Evolutionary conservation across 2,329 filamentous ascomycete genomes (phyloP).

Genomic region (Neofusicoccum parvum): DNA sequence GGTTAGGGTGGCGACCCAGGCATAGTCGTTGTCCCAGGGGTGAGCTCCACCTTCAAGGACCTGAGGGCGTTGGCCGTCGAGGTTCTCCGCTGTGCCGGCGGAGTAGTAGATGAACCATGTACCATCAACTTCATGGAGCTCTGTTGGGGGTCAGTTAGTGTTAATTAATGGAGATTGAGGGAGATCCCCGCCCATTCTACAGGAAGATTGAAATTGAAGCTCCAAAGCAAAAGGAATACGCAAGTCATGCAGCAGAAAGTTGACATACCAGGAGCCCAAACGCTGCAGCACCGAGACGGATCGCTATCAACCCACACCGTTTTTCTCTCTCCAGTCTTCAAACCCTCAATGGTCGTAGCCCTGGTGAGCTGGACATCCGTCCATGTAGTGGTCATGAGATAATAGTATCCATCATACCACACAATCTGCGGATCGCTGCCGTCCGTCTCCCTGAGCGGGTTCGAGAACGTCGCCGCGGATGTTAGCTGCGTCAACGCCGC

Average conservation of each 20-base stretch:
- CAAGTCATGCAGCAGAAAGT: neutral
- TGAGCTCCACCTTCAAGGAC: slow-evolving; percentile 56
- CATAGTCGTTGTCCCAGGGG: slow-evolving; percentile 54
- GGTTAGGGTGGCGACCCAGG: slow-evolving; percentile 52
- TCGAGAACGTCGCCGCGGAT: slow-evolving; percentile 48
- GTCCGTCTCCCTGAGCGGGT: slow-evolving; percentile 53
- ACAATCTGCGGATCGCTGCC: slow-evolving; percentile 58
- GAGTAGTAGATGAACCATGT: slow-evolving; percentile 62
- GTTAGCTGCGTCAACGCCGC: neutral
- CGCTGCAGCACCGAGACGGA: slow-evolving; percentile 54
- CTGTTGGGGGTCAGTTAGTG: neutral
- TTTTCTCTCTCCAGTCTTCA: slow-evolving; percentile 57
- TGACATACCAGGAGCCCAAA: slow-evolving; percentile 51
- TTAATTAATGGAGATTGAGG: neutral
- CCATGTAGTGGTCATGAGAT: slow-evolving; percentile 61
- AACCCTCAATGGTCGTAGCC: slow-evolving; percentile 56
- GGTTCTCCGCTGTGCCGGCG: slow-evolving; percentile 49
- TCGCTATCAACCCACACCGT: slow-evolving; percentile 53
- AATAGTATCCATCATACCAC: slow-evolving; percentile 58
- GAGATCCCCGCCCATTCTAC: too few species aligned
- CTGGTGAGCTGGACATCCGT: slow-evolving; percentile 57
- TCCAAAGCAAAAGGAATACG: neutral
- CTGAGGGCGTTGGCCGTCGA: slow-evolving; percentile 55
- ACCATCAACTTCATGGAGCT: slow-evolving; percentile 36
- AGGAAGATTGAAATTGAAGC: too few species aligned